Evolutionary conservation across 2,329 filamentous ascomycete species (phyloP).

Genomic region (Claviceps spartinae): DNA sequence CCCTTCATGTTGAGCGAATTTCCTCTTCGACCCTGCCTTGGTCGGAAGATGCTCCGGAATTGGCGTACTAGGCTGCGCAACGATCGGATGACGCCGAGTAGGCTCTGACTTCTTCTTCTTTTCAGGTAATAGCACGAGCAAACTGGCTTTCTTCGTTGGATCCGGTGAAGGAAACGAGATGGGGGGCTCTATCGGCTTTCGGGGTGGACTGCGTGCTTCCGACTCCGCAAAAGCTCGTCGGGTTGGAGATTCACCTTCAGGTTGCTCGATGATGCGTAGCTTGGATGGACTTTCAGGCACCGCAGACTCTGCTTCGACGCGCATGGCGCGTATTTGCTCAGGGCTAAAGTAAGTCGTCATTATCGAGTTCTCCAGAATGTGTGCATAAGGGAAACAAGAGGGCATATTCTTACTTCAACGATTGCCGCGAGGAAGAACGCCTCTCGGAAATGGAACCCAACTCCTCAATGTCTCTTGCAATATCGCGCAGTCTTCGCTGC

Average conservation of each 20-base stretch:
- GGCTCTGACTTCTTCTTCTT: slow-evolving; percentile 11
- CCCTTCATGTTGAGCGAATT: slow-evolving; percentile 40
- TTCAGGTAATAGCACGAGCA: slow-evolving; percentile 13
- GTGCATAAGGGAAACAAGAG: slow-evolving; percentile 3
- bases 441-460: slow-evolving; percentile 50
- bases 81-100: neutral
- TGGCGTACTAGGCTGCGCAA: neutral
- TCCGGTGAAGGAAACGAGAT: slow-evolving; percentile 18
- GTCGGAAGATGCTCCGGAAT: slow-evolving; percentile 7
- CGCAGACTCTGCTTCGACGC: slow-evolving; percentile 42
- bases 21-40: slow-evolving; percentile 44
- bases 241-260: slow-evolving; percentile 38
- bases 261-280: slow-evolving; percentile 44
- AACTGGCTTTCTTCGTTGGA: slow-evolving; percentile 8
- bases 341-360: slow-evolving; percentile 25
- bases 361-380: neutral
- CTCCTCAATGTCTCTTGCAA: slow-evolving; percentile 40
- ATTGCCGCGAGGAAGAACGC: slow-evolving; percentile 52
- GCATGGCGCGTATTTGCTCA: slow-evolving; percentile 49
- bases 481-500: slow-evolving; percentile 42
- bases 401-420: slow-evolving; percentile 44
- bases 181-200: slow-evolving; percentile 17
- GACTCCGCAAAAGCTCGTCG: slow-evolving; percentile 9
- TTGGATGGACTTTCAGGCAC: slow-evolving; percentile 53
- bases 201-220: slow-evolving; percentile 11